Base-by-base conservation (phyloP, 2,329 filamentous ascomycete genomes). In the Knufia fluminis region DNA sequence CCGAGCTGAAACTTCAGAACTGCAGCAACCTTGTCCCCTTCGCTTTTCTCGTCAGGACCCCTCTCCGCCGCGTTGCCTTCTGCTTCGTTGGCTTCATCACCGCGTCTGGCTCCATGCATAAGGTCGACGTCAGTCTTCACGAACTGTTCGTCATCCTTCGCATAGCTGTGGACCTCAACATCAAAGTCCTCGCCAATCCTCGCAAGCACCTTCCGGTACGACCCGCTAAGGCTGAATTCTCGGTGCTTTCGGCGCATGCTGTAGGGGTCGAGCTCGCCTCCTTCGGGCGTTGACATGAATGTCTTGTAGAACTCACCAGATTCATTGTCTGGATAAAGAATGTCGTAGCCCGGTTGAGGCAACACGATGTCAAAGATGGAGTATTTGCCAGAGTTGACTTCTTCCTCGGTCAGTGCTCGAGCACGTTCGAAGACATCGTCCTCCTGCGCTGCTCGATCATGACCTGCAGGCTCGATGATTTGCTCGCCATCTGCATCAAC, bases 271-370 rank as follows among this genome's bases (percentile, higher is more conserved):
- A 98, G 73, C 1, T 73, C 70, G 9, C 91, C 91, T 53, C 92
- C 90, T 54, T 79, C 77, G 42, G 85, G 77, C 46, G 77, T 84
- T 26, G 70, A 78, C 94, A 98, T 98, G 68, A 96, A 94, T 2
- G 79, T 75, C 55, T 77, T 76, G 69, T 97, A 98, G 65, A 84
- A 94, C 2, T 79, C 74, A n/a, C 85, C 87, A 54, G 95, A 80
- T 31, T 80, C 79, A 64, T 98, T 97, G 19, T 74, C 64, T 0
- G 92, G 92, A 63, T 97, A 98, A 31, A 86, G 67, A 33, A 97
- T 79, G 59, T 95, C 89, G 69, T 82, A 96, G 16, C 92, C 92
- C 0, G 92, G 92, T n/a, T 85, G 82, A 2, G 94, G 91, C 2
- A 98, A 75, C 10, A 98, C 90, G 54, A 97, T 64, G 62, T 98